phyloP scores from a whole-genome alignment of 257 asterid genomes.

The Ballota nigra region DNA sequence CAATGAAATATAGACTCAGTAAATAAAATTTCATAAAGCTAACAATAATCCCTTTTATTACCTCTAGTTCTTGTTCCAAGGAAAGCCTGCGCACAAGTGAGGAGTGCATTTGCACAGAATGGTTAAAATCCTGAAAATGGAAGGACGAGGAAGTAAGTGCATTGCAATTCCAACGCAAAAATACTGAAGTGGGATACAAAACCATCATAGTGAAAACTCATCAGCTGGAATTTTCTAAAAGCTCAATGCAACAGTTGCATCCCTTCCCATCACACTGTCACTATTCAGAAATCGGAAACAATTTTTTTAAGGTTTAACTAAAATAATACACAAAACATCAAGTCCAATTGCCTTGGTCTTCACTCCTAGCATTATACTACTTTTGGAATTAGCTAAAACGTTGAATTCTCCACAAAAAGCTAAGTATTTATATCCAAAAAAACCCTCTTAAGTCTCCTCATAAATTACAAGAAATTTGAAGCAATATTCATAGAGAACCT shows the following conservation, averaged over 20 bases:
- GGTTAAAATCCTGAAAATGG: slow-evolving; percentile 46
- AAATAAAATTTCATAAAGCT: not conserved
- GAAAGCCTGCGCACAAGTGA: slow-evolving; percentile 69
- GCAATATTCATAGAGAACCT: slow-evolving; percentile 5
- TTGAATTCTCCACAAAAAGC: not conserved
- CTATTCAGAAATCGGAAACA: not conserved
- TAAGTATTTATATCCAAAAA: not conserved
- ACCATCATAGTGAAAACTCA: slow-evolving; percentile 7
- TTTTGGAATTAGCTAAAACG: not conserved
- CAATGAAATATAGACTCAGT: not conserved
- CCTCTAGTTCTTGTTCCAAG: slow-evolving; percentile 77
- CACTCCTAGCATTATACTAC: not conserved
- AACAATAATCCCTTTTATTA: slow-evolving; percentile 21
- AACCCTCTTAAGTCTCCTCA: not conserved
- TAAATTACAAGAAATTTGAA: not conserved
- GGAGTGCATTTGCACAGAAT: slow-evolving; percentile 69
- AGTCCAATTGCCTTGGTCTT: not conserved
- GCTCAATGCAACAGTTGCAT: not conserved
- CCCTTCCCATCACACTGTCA: not conserved
- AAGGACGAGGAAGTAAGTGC: slow-evolving; percentile 18
- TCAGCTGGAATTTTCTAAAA: not conserved
- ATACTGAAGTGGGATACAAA: not conserved
- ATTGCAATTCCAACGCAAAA: not conserved
- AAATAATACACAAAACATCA: not conserved
- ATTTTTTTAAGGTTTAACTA: not conserved